These are phyloP conservation scores for Emergomyces pasteurianus DNA, from an alignment of 2,329 filamentous ascomycete genomes.

Conservation along the genomic window DNA sequence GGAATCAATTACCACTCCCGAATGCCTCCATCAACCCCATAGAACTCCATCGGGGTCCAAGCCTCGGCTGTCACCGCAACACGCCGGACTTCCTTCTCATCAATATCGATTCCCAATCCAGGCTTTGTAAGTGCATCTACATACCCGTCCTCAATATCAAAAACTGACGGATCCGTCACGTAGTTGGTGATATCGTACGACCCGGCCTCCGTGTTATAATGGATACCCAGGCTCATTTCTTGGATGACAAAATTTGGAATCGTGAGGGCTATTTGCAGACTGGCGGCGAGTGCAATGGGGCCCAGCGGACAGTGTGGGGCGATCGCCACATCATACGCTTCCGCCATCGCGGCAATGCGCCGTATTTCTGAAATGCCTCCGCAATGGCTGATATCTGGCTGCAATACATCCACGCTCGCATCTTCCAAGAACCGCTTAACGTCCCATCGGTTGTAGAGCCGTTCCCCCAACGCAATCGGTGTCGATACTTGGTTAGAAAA, in stretches of 20 bases:
- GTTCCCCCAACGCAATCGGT: slow-evolving; percentile 61
- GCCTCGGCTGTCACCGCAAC: slow-evolving; percentile 40
- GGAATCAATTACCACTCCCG: slow-evolving; percentile 46
- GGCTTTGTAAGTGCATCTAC: slow-evolving; percentile 25
- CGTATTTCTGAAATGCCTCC: slow-evolving; percentile 62
- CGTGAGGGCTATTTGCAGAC: slow-evolving; percentile 51
- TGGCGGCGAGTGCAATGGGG: slow-evolving; percentile 60
- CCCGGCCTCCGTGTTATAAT: slow-evolving; percentile 56
- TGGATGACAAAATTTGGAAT: slow-evolving; percentile 59
- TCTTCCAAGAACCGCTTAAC: slow-evolving; percentile 59
- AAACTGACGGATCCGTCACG: slow-evolving; percentile 6
- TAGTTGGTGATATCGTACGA: slow-evolving; percentile 56
- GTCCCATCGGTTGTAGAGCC: slow-evolving; percentile 62
- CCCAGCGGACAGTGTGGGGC: slow-evolving; percentile 65
- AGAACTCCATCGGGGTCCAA: slow-evolving; percentile 53
- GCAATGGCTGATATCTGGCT: slow-evolving; percentile 60
- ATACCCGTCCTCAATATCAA: slow-evolving; percentile 36
- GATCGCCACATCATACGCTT: slow-evolving; percentile 61
- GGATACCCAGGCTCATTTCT: slow-evolving; percentile 69
- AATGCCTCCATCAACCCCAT: slow-evolving; percentile 51
- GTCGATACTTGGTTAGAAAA: slow-evolving; percentile 45
- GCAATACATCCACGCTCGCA: slow-evolving; percentile 56
- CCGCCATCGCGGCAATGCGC: slow-evolving; percentile 57
- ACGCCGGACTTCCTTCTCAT: slow-evolving; percentile 52
- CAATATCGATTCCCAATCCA: slow-evolving; percentile 36